Percentiles rank a stretch among this genome's conserved stretches.
Evolutionary conservation across 352 stramenopile species (phyloP).

Genomic region (Phytophthora pluvialis): DNA sequence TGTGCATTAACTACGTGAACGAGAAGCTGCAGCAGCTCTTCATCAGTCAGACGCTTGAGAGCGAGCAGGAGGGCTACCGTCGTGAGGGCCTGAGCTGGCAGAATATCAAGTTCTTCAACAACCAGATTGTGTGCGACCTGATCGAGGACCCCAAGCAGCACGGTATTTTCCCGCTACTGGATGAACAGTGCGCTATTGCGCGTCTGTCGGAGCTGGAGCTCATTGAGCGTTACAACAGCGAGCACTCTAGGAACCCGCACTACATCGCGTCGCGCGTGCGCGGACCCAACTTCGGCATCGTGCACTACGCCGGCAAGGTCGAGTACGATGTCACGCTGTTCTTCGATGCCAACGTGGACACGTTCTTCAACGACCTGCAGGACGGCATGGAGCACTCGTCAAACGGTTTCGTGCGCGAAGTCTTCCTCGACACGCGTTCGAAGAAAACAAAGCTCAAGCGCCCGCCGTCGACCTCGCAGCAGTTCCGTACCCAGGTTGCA

Average conservation of each 20-base stretch:
- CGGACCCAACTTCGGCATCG: conserved; percentile 77
- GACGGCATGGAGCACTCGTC: conserved; percentile 74
- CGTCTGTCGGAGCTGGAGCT: conserved; percentile 74
- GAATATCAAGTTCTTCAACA: conserved; percentile 87
- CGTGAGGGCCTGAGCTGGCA: conserved; percentile 80
- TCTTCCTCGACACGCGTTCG: conserved; percentile 84
- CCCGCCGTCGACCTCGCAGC: conserved; percentile 81
- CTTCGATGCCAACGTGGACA: conserved; percentile 87
- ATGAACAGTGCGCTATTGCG: conserved; percentile 82
- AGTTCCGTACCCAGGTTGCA: conserved; percentile 82
- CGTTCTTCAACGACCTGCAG: conserved; percentile 87
- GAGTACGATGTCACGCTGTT: conserved; percentile 89
- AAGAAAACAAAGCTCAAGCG: conserved; percentile 87
- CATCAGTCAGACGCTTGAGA: conserved; percentile 83
- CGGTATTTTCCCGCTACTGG: conserved; percentile 82
- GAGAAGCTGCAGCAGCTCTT: conserved; percentile 90
- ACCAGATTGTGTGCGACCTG: conserved; percentile 89
- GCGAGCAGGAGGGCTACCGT: conserved; percentile 81
- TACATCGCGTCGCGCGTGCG: conserved; percentile 77
- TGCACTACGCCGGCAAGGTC: conserved; percentile 88
- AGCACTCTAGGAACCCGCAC: conserved; percentile 74
- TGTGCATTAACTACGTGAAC: conserved; percentile 93
- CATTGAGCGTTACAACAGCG: conserved; percentile 80
- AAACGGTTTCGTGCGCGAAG: conserved; percentile 72
- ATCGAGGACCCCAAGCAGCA: conserved; percentile 87